phyloP scores from a whole-genome alignment of 441 rosid species.

The Adansonia rubrostipa region DNA sequence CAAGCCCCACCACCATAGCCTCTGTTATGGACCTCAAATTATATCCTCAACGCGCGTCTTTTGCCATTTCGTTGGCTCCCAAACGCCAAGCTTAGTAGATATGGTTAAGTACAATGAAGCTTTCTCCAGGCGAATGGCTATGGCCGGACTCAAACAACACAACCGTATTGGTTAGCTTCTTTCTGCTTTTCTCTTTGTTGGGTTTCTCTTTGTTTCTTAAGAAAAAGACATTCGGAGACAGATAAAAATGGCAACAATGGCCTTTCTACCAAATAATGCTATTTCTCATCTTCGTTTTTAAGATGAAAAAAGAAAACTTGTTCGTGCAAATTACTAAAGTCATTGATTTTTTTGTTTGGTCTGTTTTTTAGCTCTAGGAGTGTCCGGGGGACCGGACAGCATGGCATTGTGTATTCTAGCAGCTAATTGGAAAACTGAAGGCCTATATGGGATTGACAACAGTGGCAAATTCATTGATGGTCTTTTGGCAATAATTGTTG shows the following conservation, averaged over 20 bases:
- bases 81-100: slow-evolving; percentile 32
- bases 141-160: slow-evolving; percentile 86
- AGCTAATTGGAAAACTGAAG: slow-evolving; percentile 79
- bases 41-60: slow-evolving; percentile 46
- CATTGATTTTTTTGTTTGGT: background rate
- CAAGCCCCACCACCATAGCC: slow-evolving; percentile 30
- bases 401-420: slow-evolving; percentile 85
- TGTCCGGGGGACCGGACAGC: slow-evolving; percentile 97
- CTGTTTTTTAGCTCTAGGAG: slow-evolving; percentile 67
- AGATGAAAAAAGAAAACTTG: background rate
- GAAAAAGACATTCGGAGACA: background rate
- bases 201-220: slow-evolving; percentile 23
- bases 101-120: slow-evolving; percentile 47
- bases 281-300: background rate
- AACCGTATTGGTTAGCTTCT: slow-evolving; percentile 70
- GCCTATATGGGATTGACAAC: slow-evolving; percentile 36
- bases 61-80: slow-evolving; percentile 42
- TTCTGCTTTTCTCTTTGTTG: background rate
- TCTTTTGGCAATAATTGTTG: slow-evolving; percentile 78
- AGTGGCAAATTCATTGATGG: slow-evolving; percentile 66
- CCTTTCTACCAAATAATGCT: background rate
- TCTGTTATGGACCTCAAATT: slow-evolving; percentile 21
- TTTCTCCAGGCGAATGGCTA: slow-evolving; percentile 75
- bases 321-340: slow-evolving; percentile 24
- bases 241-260: background rate